Evolutionary conservation across 495 filamentous ascomycete species (phyloP).

Genomic region (Jackrogersella minutella): DNA sequence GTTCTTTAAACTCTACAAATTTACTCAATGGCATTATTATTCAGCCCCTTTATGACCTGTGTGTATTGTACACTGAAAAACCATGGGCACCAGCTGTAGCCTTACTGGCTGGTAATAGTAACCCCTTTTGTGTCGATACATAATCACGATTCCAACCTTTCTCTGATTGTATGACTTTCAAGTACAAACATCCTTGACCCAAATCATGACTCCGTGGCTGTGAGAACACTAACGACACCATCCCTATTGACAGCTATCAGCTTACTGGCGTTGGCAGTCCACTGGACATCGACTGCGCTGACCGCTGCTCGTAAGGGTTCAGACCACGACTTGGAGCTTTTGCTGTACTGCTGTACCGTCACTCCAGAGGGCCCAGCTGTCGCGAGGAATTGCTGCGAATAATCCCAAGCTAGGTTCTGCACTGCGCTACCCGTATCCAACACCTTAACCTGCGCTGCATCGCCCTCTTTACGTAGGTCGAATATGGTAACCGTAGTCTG

Average conservation of each 20-base stretch:
- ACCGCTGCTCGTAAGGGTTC: conserved; percentile 82
- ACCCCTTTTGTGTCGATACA: neutral
- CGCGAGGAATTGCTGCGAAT: conserved; percentile 91
- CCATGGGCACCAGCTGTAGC: neutral
- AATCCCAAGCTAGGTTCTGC: conserved; percentile 83
- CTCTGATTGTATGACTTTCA: neutral
- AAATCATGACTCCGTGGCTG: conserved; percentile 46
- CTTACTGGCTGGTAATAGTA: neutral
- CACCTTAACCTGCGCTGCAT: conserved; percentile 75
- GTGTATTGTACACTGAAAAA: conserved; percentile 17
- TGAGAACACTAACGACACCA: conserved; percentile 75
- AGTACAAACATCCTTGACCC: neutral
- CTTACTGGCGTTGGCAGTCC: conserved; percentile 77
- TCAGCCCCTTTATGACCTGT: neutral
- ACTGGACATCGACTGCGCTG: conserved; percentile 74
- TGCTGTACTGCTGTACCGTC: conserved; percentile 86
- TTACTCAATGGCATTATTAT: conserved; percentile 9
- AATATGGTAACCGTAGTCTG: conserved; percentile 83
- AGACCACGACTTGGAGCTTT: conserved; percentile 84
- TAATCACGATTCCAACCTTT: neutral
- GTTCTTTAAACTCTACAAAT: neutral
- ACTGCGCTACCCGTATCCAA: conserved; percentile 83
- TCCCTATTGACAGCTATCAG: conserved; percentile 76
- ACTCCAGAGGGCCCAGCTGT: conserved; percentile 81
- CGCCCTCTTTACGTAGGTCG: conserved; percentile 87